Base-by-base conservation (phyloP, 345 rosid species). In the Bruguiera gymnorhiza region DNA sequence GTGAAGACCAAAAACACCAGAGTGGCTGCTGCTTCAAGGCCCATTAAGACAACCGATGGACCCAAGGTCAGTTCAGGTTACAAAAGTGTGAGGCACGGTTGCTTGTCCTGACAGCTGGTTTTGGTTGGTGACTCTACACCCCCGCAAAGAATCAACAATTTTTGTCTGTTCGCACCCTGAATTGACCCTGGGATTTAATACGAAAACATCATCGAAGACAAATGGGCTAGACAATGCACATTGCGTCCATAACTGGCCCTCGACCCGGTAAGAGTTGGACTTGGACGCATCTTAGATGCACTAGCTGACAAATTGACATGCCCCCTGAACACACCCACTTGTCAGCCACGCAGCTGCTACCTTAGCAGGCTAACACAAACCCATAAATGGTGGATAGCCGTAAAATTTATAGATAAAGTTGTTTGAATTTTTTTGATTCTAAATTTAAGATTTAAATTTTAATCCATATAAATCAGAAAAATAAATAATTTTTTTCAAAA, bases 11-110 rank as follows among this genome's bases (percentile, higher is more conserved):
- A 63, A 54, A 67, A 70, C 26, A 63, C 18, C 24, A 51, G 50
- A 77, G 32, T 61, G 68, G 77, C 51, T 27, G 77, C 51, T 27
- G 60, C 24, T 11, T 6, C 13, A 27, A 68, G 73, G 70, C 68
- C 73, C 67, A 59, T 68, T 59, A 26, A 24, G 32, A 9, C 15
- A 34, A 66, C 5, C 24, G 10, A 62, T 71, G 70, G 62, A 21
- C 46, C 71, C 63, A 16, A 26, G 19, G 27, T 24, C 52, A 60
- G 24, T 39, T 39, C 3, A 2, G 48, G 48, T 39, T 9, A 2
- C 48, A 11, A 39, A 11, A 9, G 48, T 34, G 37, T 39, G 48
- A 39, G 27, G 58, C 54, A 59, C 6, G 26, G 43, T 53, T 37
- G 32, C 32, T 6, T 54, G 37, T 37, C 46, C 34, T 52, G 70